Conservation (phyloP, 257 asterid species). For the Rehmannia glutinosa region DNA sequence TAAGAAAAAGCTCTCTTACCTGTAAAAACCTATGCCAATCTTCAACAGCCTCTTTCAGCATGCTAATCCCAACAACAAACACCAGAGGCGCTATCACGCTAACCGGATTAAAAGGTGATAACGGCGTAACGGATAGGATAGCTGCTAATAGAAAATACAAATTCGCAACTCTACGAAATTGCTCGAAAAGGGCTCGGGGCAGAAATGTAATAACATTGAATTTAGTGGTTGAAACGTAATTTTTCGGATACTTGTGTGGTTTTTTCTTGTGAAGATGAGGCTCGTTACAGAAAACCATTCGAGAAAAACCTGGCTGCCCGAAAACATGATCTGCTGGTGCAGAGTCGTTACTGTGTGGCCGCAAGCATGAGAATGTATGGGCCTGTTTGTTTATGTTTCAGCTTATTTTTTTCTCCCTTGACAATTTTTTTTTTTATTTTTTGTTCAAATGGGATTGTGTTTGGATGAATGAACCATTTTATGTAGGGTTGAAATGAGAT, state of each 20-base stretch:
- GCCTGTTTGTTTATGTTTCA: too few species aligned
- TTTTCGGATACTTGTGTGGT: slow-evolving; percentile 39
- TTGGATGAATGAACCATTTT: too few species aligned
- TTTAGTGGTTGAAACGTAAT: slow-evolving; percentile 60
- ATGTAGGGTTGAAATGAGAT: too few species aligned
- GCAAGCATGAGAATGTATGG: slow-evolving; percentile 47
- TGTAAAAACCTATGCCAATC: slow-evolving; percentile 67
- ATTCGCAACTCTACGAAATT: slow-evolving; percentile 63
- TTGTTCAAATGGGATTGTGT: too few species aligned
- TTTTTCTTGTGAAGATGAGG: slow-evolving; percentile 39
- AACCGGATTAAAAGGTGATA: slow-evolving; percentile 28
- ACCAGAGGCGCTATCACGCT: slow-evolving; percentile 52
- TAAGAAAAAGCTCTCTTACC: too few species aligned
- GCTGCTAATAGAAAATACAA: slow-evolving; percentile 57
- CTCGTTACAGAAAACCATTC: slow-evolving; percentile 54
- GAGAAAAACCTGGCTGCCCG: slow-evolving; percentile 48
- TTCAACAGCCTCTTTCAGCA: slow-evolving; percentile 63
- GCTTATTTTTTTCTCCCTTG: too few species aligned
- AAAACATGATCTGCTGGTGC: slow-evolving; percentile 20
- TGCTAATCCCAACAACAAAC: slow-evolving; percentile 57
- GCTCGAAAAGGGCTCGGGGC: slow-evolving; percentile 61
- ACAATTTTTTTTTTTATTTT: too few species aligned
- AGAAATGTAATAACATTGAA: slow-evolving; percentile 48
- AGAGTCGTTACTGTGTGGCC: slow-evolving; percentile 24
- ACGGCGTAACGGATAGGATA: slow-evolving; percentile 35